Evolutionary conservation across 202 grass and related monocot genomes (phyloP).

Genomic region (Setaria italica): DNA sequence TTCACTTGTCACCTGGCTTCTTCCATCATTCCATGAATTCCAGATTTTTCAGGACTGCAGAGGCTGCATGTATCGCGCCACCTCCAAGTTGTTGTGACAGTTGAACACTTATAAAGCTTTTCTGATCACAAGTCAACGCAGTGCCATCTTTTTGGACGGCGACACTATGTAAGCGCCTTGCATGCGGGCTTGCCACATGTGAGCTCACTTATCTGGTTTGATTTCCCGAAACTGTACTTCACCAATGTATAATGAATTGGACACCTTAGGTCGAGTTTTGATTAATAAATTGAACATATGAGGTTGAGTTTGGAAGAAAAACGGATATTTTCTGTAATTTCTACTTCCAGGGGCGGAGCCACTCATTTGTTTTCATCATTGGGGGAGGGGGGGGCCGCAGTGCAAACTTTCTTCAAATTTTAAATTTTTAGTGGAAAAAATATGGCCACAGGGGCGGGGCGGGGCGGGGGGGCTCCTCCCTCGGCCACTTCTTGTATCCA

Average conservation of each 20-base stretch:
- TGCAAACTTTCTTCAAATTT: no score
- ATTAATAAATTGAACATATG: not conserved
- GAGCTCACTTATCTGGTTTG: not conserved
- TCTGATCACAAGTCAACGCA: not conserved
- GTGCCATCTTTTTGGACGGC: not conserved
- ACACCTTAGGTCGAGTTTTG: not conserved
- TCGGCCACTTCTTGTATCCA: no score
- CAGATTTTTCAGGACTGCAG: not conserved
- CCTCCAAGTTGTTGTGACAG: not conserved
- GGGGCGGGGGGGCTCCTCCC: no score
- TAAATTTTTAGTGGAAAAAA: no score
- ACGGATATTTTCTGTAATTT: not conserved
- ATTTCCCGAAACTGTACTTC: not conserved
- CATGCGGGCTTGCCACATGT: not conserved
- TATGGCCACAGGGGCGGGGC: no score
- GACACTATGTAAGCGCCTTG: not conserved
- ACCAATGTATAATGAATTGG: not conserved
- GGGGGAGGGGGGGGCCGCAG: no score
- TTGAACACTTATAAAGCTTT: not conserved
- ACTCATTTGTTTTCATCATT: no score
- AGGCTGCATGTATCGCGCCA: not conserved
- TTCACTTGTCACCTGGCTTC: not conserved
- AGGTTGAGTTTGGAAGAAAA: not conserved
- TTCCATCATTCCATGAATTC: not conserved
- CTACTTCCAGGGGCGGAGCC: not conserved